Evolutionary conservation across 139 green algal species (phyloP).

Genomic region (Coccomyxa sp.): DNA sequence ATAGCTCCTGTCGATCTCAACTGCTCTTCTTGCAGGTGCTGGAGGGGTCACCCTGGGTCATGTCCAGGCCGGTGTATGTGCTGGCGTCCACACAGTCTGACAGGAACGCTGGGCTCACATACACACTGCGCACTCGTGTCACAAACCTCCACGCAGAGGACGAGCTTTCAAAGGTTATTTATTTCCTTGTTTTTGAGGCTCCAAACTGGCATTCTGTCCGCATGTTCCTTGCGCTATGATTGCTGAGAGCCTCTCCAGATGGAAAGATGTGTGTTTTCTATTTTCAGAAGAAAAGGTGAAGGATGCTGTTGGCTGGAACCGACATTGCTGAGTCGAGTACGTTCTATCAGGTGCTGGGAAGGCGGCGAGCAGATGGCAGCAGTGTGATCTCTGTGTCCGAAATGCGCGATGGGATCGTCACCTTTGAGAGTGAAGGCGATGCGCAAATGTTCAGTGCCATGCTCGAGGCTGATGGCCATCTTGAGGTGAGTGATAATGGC

Average conservation of each 20-base stretch:
- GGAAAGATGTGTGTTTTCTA: neutral
- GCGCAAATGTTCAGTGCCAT: neutral
- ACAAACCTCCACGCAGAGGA: neutral
- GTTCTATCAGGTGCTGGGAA: neutral
- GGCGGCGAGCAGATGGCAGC: neutral
- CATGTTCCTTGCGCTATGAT: neutral
- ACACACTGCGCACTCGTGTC: neutral
- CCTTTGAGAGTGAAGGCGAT: neutral
- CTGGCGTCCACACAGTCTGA: neutral
- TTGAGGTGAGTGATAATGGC: neutral
- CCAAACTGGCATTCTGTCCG: neutral
- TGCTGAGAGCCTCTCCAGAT: neutral
- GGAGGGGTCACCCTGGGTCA: neutral
- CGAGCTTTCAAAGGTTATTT: neutral
- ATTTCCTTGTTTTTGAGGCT: neutral
- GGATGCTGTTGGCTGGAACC: neutral
- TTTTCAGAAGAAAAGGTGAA: neutral
- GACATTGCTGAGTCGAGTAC: neutral
- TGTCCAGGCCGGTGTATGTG: neutral
- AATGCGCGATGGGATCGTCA: slow-evolving; percentile 1
- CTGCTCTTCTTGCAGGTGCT: slow-evolving; percentile 2
- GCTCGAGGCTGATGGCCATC: neutral
- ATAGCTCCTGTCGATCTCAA: neutral
- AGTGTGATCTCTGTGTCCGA: neutral
- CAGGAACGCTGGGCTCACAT: neutral